A percentile compares a stretch with the other conserved stretches of the same genome.
phyloP scores from a whole-genome alignment of 495 filamentous ascomycete genomes.

The Podospora pseudoanserina region DNA sequence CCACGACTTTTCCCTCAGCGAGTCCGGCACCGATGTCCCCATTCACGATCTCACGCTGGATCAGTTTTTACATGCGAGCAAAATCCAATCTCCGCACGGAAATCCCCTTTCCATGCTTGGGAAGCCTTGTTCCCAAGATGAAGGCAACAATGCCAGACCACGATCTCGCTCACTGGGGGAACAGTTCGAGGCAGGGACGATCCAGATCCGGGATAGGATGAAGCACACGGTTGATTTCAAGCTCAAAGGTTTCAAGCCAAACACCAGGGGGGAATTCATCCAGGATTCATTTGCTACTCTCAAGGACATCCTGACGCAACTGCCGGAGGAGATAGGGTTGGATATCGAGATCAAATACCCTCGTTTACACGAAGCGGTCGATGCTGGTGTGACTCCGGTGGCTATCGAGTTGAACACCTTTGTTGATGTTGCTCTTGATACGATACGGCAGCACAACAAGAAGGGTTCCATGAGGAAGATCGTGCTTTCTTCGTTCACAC shows the following conservation, averaged over 20 bases:
- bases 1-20: slow-evolving; percentile 41
- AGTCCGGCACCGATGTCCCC: slow-evolving; percentile 39
- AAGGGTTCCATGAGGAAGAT: slow-evolving; percentile 29
- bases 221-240: slow-evolving; percentile 37
- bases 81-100: slow-evolving; percentile 4
- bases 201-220: slow-evolving; percentile 31
- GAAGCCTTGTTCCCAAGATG: background rate
- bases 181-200: slow-evolving; percentile 37
- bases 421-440: slow-evolving; percentile 37
- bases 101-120: background rate
- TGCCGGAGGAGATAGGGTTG: slow-evolving; percentile 34
- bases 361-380: slow-evolving; percentile 33
- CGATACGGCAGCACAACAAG: slow-evolving; percentile 18
- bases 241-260: slow-evolving; percentile 35
- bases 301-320: slow-evolving; percentile 32
- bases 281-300: slow-evolving; percentile 38
- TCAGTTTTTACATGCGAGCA: slow-evolving; percentile 29
- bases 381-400: slow-evolving; percentile 32
- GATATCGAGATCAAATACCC: slow-evolving; percentile 41
- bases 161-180: slow-evolving; percentile 48
- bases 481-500: slow-evolving; percentile 43
- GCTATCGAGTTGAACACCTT: slow-evolving; percentile 43
- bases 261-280: slow-evolving; percentile 36
- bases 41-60: slow-evolving; percentile 37
- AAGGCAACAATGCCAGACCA: slow-evolving; percentile 26